Percentiles rank a stretch among this genome's conserved stretches.
phyloP scores from a whole-genome alignment of 1,284 basidiomycete genomes.

The Boletus mariae region DNA sequence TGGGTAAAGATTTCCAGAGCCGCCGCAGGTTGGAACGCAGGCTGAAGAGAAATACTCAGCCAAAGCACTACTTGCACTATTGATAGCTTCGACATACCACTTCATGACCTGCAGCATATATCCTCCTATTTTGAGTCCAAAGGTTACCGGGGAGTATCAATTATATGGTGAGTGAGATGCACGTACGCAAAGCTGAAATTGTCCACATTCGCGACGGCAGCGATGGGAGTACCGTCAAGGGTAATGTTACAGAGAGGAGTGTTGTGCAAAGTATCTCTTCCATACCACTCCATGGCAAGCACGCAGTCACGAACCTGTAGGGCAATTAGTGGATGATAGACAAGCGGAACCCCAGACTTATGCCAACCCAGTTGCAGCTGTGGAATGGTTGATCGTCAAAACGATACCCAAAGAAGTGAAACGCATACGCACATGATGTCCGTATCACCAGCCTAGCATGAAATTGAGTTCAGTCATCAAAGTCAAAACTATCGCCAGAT shows the following conservation, averaged over 20 bases:
- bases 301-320: slow-evolving; percentile 42
- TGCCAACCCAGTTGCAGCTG: slow-evolving; percentile 65
- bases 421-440: slow-evolving; percentile 51
- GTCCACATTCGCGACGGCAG: slow-evolving; percentile 57
- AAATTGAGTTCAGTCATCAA: neutral
- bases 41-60: slow-evolving; percentile 32
- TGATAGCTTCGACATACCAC: slow-evolving; percentile 40
- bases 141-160: too few relatives aligned
- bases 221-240: slow-evolving; percentile 46
- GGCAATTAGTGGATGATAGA: neutral
- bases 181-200: slow-evolving; percentile 58
- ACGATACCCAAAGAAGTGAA: neutral
- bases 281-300: slow-evolving; percentile 62
- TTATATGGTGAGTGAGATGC: too few relatives aligned
- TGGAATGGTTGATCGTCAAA: slow-evolving; percentile 1
- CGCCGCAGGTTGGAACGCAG: slow-evolving; percentile 56
- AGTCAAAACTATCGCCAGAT: neutral
- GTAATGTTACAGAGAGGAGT: slow-evolving; percentile 60
- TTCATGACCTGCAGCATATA: slow-evolving; percentile 56
- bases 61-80: too few relatives aligned
- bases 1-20: slow-evolving; percentile 57
- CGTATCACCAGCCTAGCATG: slow-evolving; percentile 53
- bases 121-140: slow-evolving; percentile 24
- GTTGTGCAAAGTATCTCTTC: slow-evolving; percentile 44
- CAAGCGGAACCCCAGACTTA: slow-evolving; percentile 2